Base-by-base conservation (phyloP, 139 green algal genomes). In the Micractinium conductrix region DNA sequence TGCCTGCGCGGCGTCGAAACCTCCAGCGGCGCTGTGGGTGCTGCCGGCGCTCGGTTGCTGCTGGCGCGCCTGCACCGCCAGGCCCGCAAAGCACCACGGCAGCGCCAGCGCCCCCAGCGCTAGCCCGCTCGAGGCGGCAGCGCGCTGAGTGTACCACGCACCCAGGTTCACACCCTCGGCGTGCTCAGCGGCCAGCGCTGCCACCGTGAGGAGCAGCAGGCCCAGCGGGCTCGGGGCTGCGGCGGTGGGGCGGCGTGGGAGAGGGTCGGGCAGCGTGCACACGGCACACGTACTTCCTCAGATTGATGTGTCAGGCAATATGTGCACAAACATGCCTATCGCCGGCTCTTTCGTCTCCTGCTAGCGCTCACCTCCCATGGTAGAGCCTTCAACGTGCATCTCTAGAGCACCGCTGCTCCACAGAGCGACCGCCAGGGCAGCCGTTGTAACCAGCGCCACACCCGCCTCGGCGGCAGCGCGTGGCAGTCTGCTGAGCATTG, bases 391-490 rank as follows among this genome's bases (percentile, higher is more conserved):
- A 30, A 22, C 2, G 6, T 30, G 10, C 2, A 1, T 35, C 26
- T 38, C 28, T 30, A 78, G 9, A 7, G 26, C 28, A 28, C 28
- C 28, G 58, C 42, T 33, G 55, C 38, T 28, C 58, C 37, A 16
- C 33, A 86, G 21, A 44, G 68, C 68, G 4, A n/a, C 44, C 17
- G 1, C 42, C 44, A 86, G 6, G 2, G 40, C 4, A 19, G 48
- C 45, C 42, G 28, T 71, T 3, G 81, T 79, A 9, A 71, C 37
- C 69, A 48, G 17, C 42, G 16, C 21, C 44, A 86, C 68, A 21
- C 38, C 69, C 5, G 45, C 81, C 44, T 86, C 81, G 38, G 63
- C n/a, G n/a, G n/a, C n/a, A n/a, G n/a, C n/a, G n/a, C n/a, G n/a
- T 7, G 24, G 24, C n/a, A 0, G 14, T 33, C 79, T 48, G 10